Evolutionary conservation across 306 rosid genomes (phyloP).

Genomic region (Dryas octopetala): DNA sequence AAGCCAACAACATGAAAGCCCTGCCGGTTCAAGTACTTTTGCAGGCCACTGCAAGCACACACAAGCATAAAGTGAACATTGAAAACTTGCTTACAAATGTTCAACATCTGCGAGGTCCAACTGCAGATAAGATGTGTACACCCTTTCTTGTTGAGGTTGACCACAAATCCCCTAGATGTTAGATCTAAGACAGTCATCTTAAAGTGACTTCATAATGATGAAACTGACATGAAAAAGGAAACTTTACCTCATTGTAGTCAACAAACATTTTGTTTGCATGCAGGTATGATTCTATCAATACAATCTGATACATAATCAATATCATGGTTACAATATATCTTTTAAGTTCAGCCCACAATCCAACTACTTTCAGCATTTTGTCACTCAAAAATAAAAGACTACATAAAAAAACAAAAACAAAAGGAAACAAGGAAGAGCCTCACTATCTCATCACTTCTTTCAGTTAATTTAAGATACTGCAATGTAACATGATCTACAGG

Average conservation of each 20-base stretch:
- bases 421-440: conserved; percentile 7
- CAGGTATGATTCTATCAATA: conserved; percentile 37
- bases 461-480: conserved; percentile 90
- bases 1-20: conserved; percentile 36
- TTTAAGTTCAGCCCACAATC: no score
- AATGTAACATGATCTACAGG: conserved; percentile 94
- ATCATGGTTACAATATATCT: no score
- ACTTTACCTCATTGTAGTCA: conserved; percentile 80
- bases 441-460: conserved; percentile 91
- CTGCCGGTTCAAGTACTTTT: conserved; percentile 21
- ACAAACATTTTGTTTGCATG: conserved; percentile 91
- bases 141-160: conserved; percentile 23
- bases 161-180: neutral
- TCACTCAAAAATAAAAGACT: conserved; percentile 3
- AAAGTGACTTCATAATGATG: neutral
- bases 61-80: neutral
- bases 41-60: conserved; percentile 32
- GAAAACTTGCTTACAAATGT: neutral
- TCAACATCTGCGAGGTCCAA: conserved; percentile 29
- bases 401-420: no score
- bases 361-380: conserved; percentile 48
- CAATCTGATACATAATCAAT: no score
- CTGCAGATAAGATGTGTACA: conserved; percentile 26
- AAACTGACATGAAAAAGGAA: no score
- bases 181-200: neutral